Conservation (phyloP, 371 early-diverging fungal genomes). For the Saksenaea oblongispora region DNA sequence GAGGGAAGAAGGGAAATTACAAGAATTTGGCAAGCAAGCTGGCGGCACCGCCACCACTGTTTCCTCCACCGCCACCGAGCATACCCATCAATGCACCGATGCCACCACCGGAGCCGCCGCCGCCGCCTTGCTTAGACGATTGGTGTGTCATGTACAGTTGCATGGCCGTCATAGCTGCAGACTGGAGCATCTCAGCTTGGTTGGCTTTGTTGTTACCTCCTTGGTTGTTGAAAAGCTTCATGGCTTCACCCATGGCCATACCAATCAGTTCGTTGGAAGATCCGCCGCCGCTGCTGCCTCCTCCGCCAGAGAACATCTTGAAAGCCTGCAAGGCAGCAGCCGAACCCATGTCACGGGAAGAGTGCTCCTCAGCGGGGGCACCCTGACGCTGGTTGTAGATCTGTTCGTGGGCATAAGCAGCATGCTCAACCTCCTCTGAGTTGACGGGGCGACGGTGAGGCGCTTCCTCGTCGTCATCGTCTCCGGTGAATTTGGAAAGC, state of each 20-base stretch:
- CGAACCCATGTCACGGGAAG: conserved; percentile 45
- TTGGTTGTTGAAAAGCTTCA: conserved; percentile 36
- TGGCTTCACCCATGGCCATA: conserved; percentile 55
- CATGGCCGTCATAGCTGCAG: conserved; percentile 16
- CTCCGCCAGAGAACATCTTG: conserved; percentile 46
- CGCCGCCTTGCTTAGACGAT: conserved; percentile 5
- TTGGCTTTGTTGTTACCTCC: conserved; percentile 9
- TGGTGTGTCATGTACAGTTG: conserved; percentile 19
- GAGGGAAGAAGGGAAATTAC: conserved; percentile 3
- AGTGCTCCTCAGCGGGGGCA: conserved; percentile 19
- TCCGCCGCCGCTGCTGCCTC: conserved; percentile 23
- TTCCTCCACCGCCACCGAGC: conserved; percentile 14
- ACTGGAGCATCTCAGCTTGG: conserved; percentile 14
- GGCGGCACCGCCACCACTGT: conserved; percentile 3
- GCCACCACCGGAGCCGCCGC: conserved; percentile 17
- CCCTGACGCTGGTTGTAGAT: conserved; percentile 37
- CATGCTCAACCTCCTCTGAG: conserved; percentile 32
- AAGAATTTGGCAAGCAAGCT: conserved; percentile 17
- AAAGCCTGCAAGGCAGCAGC: conserved; percentile 56
- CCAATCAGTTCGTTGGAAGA: conserved; percentile 37
- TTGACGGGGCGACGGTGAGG: conserved; percentile 27
- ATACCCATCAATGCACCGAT: conserved; percentile 20
- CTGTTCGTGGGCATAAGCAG: conserved; percentile 33
- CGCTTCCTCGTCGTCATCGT: conserved; percentile 28
- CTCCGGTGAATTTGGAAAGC: conserved; percentile 24